Base-by-base conservation (phyloP, 176 grass and related monocot genomes). In the Olyra latifolia region DNA sequence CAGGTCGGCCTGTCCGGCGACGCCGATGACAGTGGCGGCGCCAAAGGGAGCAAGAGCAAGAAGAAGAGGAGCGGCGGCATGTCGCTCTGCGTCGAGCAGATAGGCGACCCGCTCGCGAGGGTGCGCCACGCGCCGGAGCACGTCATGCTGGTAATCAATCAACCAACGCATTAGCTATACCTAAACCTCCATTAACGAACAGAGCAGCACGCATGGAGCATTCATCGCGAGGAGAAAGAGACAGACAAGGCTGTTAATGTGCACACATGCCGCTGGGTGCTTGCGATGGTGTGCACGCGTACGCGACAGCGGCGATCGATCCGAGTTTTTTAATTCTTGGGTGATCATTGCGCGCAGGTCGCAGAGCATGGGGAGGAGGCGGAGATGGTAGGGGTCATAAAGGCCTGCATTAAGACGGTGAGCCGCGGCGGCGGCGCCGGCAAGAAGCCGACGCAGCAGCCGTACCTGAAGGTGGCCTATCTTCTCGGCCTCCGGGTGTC, bases 401-500 rank as follows among this genome's bases (percentile, higher is more conserved):
- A 88, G 55, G 92, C 86, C 7, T 91, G 89, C 71, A 69, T 87
- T 10, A 89, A 78, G 66, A 63, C 52, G 68, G 92, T 91, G 66
- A 84, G 76, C 71, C 75, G 80, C 24, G 85, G 85, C 24, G 14
- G 66, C 19, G 12, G 22, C 47, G 8, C 38, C 53, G 17, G 41
- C 60, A 29, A 71, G 72, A 69, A 50, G 10, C 32, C 58, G 32
- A 35, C 1, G 42, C 22, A 35, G 74, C 27, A 29, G n/a, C 55
- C 48, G 14, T 94, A 79, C 75, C 80, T 87, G 46, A 91, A 87
- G 77, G 83, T 94, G 1, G 92, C 86, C 39, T 76, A 69, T 24
- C 57, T 94, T 53, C 89, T 94, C 57, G 92, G 92, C 67, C 86
- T 94, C 66, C 80, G 92, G 43, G 89, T 94, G 46, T 91, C 83